Base-by-base conservation (phyloP, 306 rosid genomes). In the Erythrophleum fordii region DNA sequence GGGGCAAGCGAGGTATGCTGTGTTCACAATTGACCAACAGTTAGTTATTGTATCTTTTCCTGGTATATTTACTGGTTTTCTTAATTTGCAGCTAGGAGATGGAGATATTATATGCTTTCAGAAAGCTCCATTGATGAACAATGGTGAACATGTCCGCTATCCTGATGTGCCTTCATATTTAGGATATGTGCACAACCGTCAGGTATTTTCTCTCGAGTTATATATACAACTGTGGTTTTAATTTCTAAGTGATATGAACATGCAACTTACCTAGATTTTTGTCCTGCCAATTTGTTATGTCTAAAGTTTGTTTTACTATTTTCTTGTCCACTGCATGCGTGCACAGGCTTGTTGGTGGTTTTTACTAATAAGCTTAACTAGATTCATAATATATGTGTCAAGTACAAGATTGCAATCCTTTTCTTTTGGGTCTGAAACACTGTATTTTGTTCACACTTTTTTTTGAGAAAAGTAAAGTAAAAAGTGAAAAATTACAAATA, bases 51-150 rank as follows among this genome's bases (percentile, higher is more conserved):
- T 64, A 26, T 61, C 60, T 66, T 37, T 14, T 51, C 31, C 82
- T 80, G 39, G 20, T 64, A 59, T 51, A 25, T 74, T 76, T 8
- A 60, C 66, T 44, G 61, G 8, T 46, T 56, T 66, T 34, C 71
- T 80, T 41, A 76, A 45, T 79, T 66, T 67, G 69, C 87, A 94
- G 98, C 89, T 94, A 70, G 97, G 92, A 85, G 98, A 94, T 84
- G 98, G 98, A 59, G 98, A 94, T 80, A 91, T 94, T 79, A 78
- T 94, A 45, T 94, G 97, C 88, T 91, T 88, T 81, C 98, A 94
- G 82, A 94, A 94, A 81, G 84, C 92, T 70, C 76, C 84, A 71
- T 72, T 85, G 31, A 77, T 74, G 80, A 97, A 91, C 69, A 86
- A 62, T 75, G 88, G 75, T 58, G 92, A 88, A 35, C 92, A 79